Evolutionary conservation across 768 basidiomycete species (phyloP).

Genomic region (Macrolepiota albuminosa): DNA sequence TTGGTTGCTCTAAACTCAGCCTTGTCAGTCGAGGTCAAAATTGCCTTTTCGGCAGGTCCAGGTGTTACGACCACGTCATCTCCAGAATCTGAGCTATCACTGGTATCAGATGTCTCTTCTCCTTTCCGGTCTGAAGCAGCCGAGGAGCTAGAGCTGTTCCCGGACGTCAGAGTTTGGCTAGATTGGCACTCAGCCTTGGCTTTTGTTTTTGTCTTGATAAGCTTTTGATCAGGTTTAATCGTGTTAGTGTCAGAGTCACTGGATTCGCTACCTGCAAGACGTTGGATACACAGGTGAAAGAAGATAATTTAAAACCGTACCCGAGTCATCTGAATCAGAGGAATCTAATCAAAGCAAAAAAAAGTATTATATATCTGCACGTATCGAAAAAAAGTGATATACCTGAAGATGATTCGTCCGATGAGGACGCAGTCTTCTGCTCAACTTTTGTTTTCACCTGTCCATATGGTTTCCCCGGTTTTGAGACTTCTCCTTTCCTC

Average conservation of each 20-base stretch:
- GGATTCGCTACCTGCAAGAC: slow-evolving; percentile 29
- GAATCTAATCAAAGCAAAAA: slow-evolving; percentile 8
- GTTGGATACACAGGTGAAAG: background rate
- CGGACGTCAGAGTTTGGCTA: slow-evolving; percentile 18
- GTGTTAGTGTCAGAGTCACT: slow-evolving; percentile 21
- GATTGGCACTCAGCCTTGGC: slow-evolving; percentile 11
- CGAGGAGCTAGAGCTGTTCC: slow-evolving; percentile 7
- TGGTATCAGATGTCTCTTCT: slow-evolving; percentile 1
- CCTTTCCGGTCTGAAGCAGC: slow-evolving; percentile 7
- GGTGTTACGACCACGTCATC: background rate
- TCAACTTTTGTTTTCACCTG: background rate
- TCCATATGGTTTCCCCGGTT: slow-evolving; percentile 4
- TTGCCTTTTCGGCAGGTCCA: background rate
- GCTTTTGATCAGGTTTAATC: slow-evolving; percentile 7
- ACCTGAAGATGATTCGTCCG: slow-evolving; percentile 14
- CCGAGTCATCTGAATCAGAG: slow-evolving; percentile 22
- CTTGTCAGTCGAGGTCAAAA: slow-evolving; percentile 2
- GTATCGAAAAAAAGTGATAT: background rate
- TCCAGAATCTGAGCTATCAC: slow-evolving; percentile 9
- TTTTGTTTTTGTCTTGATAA: slow-evolving; percentile 6
- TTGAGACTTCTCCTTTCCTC: slow-evolving; percentile 5
- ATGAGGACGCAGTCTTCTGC: background rate
- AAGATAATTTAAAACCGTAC: slow-evolving; percentile 7
- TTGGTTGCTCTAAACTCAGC: slow-evolving; percentile 3
- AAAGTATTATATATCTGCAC: background rate